Conservation (phyloP, 148 eudicot genomes). For the Linanthus parryae region DNA sequence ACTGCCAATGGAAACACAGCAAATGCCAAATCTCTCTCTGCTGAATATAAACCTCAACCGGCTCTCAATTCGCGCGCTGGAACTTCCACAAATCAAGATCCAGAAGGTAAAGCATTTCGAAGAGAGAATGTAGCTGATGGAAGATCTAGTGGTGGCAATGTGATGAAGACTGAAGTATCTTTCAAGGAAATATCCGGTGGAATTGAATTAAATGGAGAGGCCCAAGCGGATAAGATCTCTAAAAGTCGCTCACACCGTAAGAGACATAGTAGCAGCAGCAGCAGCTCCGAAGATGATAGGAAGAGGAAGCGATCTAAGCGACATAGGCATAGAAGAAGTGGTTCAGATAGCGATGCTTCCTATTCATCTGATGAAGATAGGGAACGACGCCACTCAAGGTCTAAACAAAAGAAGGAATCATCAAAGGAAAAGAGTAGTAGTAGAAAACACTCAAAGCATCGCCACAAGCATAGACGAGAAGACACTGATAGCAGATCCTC, state of each 20-base stretch:
- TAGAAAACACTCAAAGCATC: constrained; percentile 67
- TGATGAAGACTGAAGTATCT: neutral
- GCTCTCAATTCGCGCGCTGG: constrained; percentile 6
- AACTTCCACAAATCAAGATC: constrained; percentile 1
- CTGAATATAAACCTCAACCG: constrained; percentile 7
- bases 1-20: constrained; percentile 13
- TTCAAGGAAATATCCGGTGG: constrained; percentile 9
- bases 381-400: constrained; percentile 42
- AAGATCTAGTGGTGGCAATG: constrained; percentile 9
- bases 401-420: constrained; percentile 42
- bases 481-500: constrained; percentile 32
- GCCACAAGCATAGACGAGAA: constrained; percentile 33
- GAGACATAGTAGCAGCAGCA: constrained; percentile 10
- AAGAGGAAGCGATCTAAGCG: constrained; percentile 46
- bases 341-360: constrained; percentile 36
- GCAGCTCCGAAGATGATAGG: constrained; percentile 56
- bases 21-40: neutral
- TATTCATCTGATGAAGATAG: constrained; percentile 39
- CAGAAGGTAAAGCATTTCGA: constrained; percentile 3
- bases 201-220: constrained; percentile 19
- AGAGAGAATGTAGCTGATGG: constrained; percentile 8
- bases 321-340: constrained; percentile 30
- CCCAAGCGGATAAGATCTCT: constrained; percentile 18
- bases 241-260: constrained; percentile 11
- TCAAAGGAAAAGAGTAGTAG: constrained; percentile 55